Conservation (phyloP, 73 alveolate genomes). For the Diophrys sp. region DNA sequence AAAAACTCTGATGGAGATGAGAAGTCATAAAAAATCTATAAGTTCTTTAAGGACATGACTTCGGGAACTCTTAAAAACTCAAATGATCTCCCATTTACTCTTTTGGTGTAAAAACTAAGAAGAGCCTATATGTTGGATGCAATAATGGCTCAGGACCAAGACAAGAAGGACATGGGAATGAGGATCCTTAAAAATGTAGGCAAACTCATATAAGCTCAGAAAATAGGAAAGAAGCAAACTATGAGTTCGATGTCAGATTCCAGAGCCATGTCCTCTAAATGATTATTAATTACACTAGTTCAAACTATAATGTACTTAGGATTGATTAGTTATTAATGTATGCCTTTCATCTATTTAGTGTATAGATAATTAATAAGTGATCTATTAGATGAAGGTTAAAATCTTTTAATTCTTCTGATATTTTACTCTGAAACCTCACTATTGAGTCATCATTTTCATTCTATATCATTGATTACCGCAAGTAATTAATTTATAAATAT, state of each 20-base stretch:
- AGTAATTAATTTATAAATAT: too few species aligned
- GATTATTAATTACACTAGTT: too few species aligned
- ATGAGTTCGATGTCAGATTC: neutral
- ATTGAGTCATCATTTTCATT: too few species aligned
- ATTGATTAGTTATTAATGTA: neutral
- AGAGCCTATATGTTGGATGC: constrained; percentile 55
- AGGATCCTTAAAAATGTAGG: constrained; percentile 48
- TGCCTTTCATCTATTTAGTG: too few species aligned
- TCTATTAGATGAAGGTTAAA: too few species aligned
- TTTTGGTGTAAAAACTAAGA: constrained; percentile 52
- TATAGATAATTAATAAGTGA: too few species aligned
- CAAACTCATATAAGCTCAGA: constrained; percentile 16
- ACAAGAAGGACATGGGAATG: constrained; percentile 50
- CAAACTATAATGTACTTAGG: too few species aligned
- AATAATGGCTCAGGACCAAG: constrained; percentile 30
- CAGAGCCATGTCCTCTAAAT: neutral
- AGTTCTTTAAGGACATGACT: constrained; percentile 78
- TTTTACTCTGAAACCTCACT: too few species aligned
- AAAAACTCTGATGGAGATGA: constrained; percentile 78
- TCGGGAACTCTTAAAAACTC: constrained; percentile 32
- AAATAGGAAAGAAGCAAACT: neutral
- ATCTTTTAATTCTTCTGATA: too few species aligned
- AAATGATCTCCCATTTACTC: constrained; percentile 43
- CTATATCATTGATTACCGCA: too few species aligned
- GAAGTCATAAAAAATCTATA: constrained; percentile 66